A percentile compares a stretch with the other conserved stretches of the same genome.
Conservation (phyloP, 495 filamentous ascomycete genomes). For the Penicillium verhagenii region DNA sequence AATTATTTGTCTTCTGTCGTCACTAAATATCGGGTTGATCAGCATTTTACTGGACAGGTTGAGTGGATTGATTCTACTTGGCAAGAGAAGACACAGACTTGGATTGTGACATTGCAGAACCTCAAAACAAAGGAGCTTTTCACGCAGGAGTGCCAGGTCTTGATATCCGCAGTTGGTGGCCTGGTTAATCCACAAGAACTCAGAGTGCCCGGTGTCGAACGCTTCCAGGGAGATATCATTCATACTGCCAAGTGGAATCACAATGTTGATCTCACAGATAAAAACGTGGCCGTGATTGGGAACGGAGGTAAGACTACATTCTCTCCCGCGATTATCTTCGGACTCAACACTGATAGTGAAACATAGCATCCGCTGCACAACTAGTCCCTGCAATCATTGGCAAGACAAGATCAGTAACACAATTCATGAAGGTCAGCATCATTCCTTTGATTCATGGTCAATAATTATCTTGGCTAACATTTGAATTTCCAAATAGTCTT, state of each 20-base stretch:
- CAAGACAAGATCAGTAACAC: background rate
- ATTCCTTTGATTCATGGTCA: too few relatives aligned
- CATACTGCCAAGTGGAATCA: slow-evolving; percentile 60
- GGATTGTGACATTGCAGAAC: slow-evolving; percentile 15
- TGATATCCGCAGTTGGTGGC: slow-evolving; percentile 48
- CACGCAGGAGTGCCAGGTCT: slow-evolving; percentile 40
- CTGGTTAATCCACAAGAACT: slow-evolving; percentile 45
- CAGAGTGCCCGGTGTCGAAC: slow-evolving; percentile 43
- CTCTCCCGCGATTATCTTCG: background rate
- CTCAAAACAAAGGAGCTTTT: slow-evolving; percentile 9
- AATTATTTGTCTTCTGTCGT: background rate
- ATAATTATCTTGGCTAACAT: background rate
- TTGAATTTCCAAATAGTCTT: background rate
- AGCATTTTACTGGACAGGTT: slow-evolving; percentile 15
- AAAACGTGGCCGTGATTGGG: slow-evolving; percentile 58
- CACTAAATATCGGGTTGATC: slow-evolving; percentile 5
- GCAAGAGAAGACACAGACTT: slow-evolving; percentile 16
- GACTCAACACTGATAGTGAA: background rate
- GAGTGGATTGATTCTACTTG: slow-evolving; percentile 19
- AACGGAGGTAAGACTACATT: slow-evolving; percentile 23
- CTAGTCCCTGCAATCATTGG: background rate
- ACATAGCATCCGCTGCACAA: background rate
- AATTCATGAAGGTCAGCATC: background rate
- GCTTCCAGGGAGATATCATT: slow-evolving; percentile 52
- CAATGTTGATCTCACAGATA: slow-evolving; percentile 50